phyloP scores from a whole-genome alignment of 768 basidiomycete genomes.

The Trametes cinnabarina region DNA sequence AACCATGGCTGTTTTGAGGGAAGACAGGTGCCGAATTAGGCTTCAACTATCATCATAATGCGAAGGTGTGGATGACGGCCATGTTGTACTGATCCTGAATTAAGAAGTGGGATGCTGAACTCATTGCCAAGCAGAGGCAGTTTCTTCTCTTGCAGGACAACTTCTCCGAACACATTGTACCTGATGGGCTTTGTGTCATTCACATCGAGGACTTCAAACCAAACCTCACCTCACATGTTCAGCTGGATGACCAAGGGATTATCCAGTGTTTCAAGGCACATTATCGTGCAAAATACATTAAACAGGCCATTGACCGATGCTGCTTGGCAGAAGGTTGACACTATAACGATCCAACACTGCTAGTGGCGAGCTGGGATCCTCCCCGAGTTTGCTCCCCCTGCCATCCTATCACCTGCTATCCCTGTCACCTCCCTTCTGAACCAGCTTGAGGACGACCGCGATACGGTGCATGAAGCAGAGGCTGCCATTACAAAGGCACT shows the following conservation, averaged over 20 bases:
- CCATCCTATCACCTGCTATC: conserved; percentile 2
- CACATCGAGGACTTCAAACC: conserved; percentile 26
- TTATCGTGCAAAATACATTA: conserved; percentile 31
- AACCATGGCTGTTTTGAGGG: conserved; percentile 32
- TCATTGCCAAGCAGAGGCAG: conserved; percentile 15
- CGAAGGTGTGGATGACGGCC: conserved; percentile 39
- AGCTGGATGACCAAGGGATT: conserved; percentile 37
- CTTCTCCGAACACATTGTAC: conserved; percentile 29
- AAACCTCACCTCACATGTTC: conserved; percentile 39
- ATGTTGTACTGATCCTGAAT: conserved; percentile 29
- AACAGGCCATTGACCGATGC: conserved; percentile 15
- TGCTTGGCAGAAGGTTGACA: conserved; percentile 32
- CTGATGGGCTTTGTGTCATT: conserved; percentile 6
- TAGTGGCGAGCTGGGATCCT: conserved; percentile 36
- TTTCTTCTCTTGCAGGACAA: conserved; percentile 33
- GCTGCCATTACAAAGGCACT: not conserved
- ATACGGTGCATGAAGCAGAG: not conserved
- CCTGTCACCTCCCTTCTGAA: not conserved
- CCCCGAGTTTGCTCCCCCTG: not conserved
- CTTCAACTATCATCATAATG: conserved; percentile 39
- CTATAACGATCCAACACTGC: conserved; percentile 34
- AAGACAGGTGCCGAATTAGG: conserved; percentile 22
- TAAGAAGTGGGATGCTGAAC: conserved; percentile 25
- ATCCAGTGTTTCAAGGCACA: conserved; percentile 38
- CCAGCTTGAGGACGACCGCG: not conserved